Evolutionary conservation across 1,284 basidiomycete species (phyloP), one percentile per base, ranked within the genome.

Genomic region (Lentinus polychrous): DNA sequence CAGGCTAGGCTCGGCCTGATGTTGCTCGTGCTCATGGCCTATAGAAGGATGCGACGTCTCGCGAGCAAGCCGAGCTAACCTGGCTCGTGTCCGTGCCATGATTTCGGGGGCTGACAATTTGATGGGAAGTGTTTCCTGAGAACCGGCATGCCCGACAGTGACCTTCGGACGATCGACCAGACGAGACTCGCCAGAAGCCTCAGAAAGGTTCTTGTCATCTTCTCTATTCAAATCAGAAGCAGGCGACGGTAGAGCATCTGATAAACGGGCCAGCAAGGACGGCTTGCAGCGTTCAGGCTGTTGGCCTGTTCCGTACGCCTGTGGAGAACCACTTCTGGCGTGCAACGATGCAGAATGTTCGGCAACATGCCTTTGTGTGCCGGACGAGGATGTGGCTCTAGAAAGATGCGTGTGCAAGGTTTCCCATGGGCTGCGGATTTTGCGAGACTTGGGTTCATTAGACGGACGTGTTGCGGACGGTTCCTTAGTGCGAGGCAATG

Each of bases 1-100:
- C 27, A 10, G 4, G 10, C 27, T 10, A 27, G 27, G 10, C 27
- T 27, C 5, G 10, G 27, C 27, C 4, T 10, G 5, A 27, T 10
- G 27, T 5, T 10, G 27, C 27, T 27, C 27, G 4, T 27, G 27
- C 6, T n/a, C 40, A 42, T 40, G 38, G 10, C n/a, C 33, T 34
- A 37, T 12, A 15, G 36, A 15, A 37, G 36, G 14, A 5, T 37
- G n/a, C 36, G 40, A 42, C 14, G 27, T 27, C 27, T 27, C 27
- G 27, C 27, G 27, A 27, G 27, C 10, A 27, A 27, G 27, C 27
- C 27, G 27, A 27, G 27, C 27, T 10, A 27, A 27, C 18, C 57
- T 59, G 15, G 59, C 65, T 36, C 66, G 58, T 39, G 64, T 62
- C 40, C 58, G 61, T 17, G 61, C 59, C 63, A 65, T 65, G 43